Percentiles rank a stretch among this genome's conserved stretches.
phyloP scores from a whole-genome alignment of 192 early-diverging fungal genomes.

The Phlyctochytrium arcticum region DNA sequence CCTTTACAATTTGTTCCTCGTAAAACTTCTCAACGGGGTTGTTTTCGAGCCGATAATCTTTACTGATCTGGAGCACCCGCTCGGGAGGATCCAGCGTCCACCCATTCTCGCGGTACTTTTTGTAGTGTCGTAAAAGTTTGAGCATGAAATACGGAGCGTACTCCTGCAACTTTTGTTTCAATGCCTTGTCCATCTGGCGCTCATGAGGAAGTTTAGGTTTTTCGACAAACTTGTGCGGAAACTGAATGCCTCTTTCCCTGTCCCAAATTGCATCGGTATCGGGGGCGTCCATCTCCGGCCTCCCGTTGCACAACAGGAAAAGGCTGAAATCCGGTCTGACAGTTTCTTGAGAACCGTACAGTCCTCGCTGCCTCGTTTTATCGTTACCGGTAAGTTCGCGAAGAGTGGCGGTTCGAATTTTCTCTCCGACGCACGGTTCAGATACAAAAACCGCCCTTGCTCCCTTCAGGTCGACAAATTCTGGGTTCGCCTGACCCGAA shows the following conservation, averaged over 20 bases:
- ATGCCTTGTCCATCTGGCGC: neutral
- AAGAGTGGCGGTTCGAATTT: too few relatives aligned
- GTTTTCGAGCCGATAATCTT: conserved; percentile 1
- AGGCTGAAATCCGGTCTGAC: neutral
- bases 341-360: neutral
- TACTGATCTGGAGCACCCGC: neutral
- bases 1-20: conserved; percentile 1
- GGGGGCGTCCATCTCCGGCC: neutral
- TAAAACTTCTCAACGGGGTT: conserved; percentile 10
- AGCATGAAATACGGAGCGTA: conserved; percentile 13
- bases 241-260: neutral
- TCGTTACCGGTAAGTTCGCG: too few relatives aligned
- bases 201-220: neutral
- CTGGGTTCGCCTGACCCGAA: too few relatives aligned
- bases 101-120: neutral
- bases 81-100: neutral
- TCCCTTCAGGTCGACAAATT: too few relatives aligned
- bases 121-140: conserved; percentile 2
- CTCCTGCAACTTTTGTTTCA: neutral
- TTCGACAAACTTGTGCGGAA: neutral
- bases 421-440: too few relatives aligned
- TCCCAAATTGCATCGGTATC: conserved; percentile 3
- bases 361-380: too few relatives aligned
- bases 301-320: neutral
- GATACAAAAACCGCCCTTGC: too few relatives aligned